Conservation (phyloP, 805 yeast species). For the Candida boleticola region DNA sequence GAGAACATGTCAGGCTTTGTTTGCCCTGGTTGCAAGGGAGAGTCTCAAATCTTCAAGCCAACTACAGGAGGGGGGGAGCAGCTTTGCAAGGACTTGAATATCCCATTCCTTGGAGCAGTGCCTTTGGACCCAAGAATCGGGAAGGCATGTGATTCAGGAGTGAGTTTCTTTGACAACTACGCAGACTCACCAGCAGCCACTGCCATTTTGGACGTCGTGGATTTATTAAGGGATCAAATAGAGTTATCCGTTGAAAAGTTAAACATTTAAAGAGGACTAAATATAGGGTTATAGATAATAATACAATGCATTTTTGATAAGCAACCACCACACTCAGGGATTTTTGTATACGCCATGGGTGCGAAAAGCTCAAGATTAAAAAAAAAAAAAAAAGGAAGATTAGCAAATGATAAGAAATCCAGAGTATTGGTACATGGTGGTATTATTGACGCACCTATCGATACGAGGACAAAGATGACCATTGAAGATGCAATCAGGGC, state of each 20-base stretch:
- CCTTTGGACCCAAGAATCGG: conserved; percentile 97
- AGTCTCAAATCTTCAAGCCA: conserved; percentile 85
- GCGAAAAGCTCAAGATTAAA: too few species aligned
- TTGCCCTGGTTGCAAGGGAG: conserved; percentile 90
- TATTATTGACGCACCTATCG: too few species aligned
- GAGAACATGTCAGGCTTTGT: conserved; percentile 99
- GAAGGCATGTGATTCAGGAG: conserved; percentile 81
- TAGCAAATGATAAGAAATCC: too few species aligned
- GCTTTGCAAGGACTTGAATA: conserved; percentile 72
- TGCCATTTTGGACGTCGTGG: conserved; percentile 84
- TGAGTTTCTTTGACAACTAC: conserved; percentile 73
- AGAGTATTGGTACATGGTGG: too few species aligned
- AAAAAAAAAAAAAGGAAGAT: too few species aligned
- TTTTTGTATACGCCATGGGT: too few species aligned
- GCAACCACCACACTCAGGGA: too few species aligned
- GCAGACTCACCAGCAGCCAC: conserved; percentile 93
- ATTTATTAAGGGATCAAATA: conserved; percentile 57
- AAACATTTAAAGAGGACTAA: neutral
- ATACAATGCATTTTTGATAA: neutral
- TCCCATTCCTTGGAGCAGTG: conserved; percentile 85
- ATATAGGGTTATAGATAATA: neutral
- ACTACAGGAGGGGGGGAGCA: conserved; percentile 96
- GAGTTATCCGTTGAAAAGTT: conserved; percentile 27
- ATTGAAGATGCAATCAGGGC: conserved; percentile 8
- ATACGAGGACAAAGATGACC: too few species aligned